A percentile compares a stretch with the other conserved stretches of the same genome.
Evolutionary conservation across 208 protist genomes (phyloP).

Genomic region (Leishmania turanica): DNA sequence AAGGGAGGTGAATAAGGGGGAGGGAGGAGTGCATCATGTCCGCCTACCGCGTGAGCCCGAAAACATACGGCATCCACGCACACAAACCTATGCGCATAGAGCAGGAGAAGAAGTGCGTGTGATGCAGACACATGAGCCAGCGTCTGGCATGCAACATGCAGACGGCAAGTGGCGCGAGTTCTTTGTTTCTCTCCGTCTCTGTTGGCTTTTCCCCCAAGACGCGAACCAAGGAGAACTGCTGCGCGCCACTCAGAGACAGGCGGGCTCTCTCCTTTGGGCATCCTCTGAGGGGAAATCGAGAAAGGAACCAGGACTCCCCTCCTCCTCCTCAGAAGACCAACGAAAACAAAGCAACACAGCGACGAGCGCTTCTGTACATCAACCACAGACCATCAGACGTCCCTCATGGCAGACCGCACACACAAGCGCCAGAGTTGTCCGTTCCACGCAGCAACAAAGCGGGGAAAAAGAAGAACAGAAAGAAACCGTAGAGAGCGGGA

Average conservation of each 20-base stretch:
- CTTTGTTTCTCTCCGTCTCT: background rate
- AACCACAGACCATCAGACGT: background rate
- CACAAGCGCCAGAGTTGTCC: background rate
- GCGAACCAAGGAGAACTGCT: background rate
- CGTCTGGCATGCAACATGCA: background rate
- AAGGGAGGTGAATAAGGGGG: too few species aligned
- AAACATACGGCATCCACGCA: background rate
- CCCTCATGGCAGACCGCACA: background rate
- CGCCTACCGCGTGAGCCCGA: background rate
- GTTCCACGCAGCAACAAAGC: background rate
- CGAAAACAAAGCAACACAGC: background rate
- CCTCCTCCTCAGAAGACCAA: background rate
- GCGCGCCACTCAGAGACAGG: background rate
- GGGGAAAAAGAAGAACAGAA: background rate
- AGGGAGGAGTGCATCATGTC: background rate
- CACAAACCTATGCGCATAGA: background rate
- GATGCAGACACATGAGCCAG: background rate
- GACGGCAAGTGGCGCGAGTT: too few species aligned
- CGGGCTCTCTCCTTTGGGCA: background rate
- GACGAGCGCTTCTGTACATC: constrained; percentile 6
- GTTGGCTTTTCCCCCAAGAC: background rate
- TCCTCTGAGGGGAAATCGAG: background rate
- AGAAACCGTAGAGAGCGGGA: background rate
- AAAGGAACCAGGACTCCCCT: background rate
- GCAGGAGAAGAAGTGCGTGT: background rate